phyloP scores from a whole-genome alignment of 805 yeast genomes.

The Teunomyces kruisii region DNA sequence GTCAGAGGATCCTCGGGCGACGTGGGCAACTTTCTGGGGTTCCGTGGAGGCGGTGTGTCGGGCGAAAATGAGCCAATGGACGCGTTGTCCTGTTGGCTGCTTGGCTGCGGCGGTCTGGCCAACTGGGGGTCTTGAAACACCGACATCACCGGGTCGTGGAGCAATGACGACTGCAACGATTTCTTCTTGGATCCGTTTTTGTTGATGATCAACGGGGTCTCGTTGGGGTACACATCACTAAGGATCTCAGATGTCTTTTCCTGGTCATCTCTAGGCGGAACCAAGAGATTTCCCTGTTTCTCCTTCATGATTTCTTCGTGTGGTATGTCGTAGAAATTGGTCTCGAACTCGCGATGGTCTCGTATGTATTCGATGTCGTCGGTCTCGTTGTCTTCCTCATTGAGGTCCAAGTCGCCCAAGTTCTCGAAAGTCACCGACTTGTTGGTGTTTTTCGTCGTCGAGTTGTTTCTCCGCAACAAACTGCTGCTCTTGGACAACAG shows the following conservation, averaged over 20 bases:
- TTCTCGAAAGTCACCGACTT: constrained; percentile 44
- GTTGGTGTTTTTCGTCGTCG: constrained; percentile 10
- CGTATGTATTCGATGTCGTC: neutral
- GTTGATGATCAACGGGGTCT: constrained; percentile 32
- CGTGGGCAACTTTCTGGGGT: constrained; percentile 6
- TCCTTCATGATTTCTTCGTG: constrained; percentile 18
- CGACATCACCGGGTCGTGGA: neutral
- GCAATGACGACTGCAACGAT: constrained; percentile 4
- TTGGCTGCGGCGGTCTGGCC: neutral
- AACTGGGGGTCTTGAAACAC: neutral
- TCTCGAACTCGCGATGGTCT: constrained; percentile 1
- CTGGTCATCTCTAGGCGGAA: constrained; percentile 18
- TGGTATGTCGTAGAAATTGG: constrained; percentile 17
- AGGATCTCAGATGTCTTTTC: constrained; percentile 41
- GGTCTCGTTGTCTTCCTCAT: constrained; percentile 14
- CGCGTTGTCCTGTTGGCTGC: constrained; percentile 14
- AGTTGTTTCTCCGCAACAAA: constrained; percentile 4
- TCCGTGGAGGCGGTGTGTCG: constrained; percentile 32
- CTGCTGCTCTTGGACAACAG: constrained; percentile 5
- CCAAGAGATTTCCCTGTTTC: neutral
- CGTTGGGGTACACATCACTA: constrained; percentile 39
- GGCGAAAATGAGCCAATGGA: constrained; percentile 41
- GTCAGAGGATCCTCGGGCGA: constrained; percentile 2
- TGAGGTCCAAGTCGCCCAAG: constrained; percentile 25
- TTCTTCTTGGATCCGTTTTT: constrained; percentile 19